Percentiles rank a stretch among this genome's conserved stretches.
Evolutionary conservation across 2,329 filamentous ascomycete genomes (phyloP).

Genomic region (Polychaeton citri): DNA sequence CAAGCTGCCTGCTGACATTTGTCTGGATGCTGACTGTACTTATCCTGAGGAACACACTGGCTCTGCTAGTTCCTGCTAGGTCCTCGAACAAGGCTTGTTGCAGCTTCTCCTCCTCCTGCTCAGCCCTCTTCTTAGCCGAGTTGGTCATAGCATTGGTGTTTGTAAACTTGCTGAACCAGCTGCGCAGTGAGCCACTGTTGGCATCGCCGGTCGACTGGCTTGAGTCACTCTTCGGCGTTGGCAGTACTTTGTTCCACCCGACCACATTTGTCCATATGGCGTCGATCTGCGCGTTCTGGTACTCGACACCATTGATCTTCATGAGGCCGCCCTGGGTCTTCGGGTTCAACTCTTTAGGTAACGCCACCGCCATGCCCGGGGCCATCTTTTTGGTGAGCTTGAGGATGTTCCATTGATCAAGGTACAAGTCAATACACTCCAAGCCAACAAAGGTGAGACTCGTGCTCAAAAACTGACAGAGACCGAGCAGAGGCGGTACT

Average conservation of each 20-base stretch:
- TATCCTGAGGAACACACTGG: slow-evolving; percentile 77
- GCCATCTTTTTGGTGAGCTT: slow-evolving; percentile 74
- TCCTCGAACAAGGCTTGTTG: slow-evolving; percentile 57
- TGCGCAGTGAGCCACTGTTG: slow-evolving; percentile 38
- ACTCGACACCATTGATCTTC: slow-evolving; percentile 67
- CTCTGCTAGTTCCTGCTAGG: slow-evolving; percentile 54
- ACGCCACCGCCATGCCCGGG: slow-evolving; percentile 54
- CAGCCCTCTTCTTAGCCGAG: slow-evolving; percentile 39
- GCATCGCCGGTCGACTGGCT: slow-evolving; percentile 34
- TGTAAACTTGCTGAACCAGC: slow-evolving; percentile 62
- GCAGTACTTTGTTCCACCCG: slow-evolving; percentile 57
- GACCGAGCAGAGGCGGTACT: slow-evolving; percentile 69
- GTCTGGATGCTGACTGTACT: slow-evolving; percentile 75
- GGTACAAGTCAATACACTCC: slow-evolving; percentile 73
- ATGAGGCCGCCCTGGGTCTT: slow-evolving; percentile 79
- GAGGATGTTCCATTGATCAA: slow-evolving; percentile 76
- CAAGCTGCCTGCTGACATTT: slow-evolving; percentile 57
- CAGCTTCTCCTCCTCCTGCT: slow-evolving; percentile 48
- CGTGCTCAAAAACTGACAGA: slow-evolving; percentile 86
- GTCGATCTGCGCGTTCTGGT: slow-evolving; percentile 83
- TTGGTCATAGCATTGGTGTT: slow-evolving; percentile 41
- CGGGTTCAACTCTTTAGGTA: slow-evolving; percentile 69
- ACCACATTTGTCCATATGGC: slow-evolving; percentile 79
- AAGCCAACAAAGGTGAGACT: slow-evolving; percentile 92
- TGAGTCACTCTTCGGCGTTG: slow-evolving; percentile 4